A percentile compares a stretch with the other conserved stretches of the same genome.
These are phyloP conservation scores for Pseudogymnoascus destructans DNA, from an alignment of 2,329 filamentous ascomycete species.

Conservation along the genomic window DNA sequence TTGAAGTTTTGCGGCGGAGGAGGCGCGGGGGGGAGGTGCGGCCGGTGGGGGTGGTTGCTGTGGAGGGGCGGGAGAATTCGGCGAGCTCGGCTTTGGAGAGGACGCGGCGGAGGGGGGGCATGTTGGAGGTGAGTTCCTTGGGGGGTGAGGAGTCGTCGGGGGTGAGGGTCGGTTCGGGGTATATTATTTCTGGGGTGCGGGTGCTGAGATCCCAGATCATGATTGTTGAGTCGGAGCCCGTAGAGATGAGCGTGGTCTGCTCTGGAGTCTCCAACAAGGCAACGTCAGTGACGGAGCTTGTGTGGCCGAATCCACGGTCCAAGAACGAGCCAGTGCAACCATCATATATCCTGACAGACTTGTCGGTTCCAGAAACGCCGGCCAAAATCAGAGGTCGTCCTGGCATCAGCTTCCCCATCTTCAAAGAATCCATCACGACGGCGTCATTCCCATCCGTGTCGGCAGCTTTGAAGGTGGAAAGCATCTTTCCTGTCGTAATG, in stretches of 20 bases:
- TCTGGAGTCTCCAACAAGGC: conserved; percentile 49
- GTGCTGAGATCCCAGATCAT: conserved; percentile 51
- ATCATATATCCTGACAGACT: conserved; percentile 86
- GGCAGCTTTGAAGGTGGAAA: conserved; percentile 66
- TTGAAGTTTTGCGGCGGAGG: conserved; percentile 41
- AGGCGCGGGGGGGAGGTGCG: conserved; percentile 43
- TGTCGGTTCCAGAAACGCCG: conserved; percentile 88
- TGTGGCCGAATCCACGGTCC: conserved; percentile 88
- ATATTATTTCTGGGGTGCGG: conserved; percentile 15
- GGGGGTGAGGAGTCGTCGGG: conserved; percentile 28
- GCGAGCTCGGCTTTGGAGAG: conserved; percentile 78
- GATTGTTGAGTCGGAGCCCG: conserved; percentile 67
- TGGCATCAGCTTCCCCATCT: conserved; percentile 44
- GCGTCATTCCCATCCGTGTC: conserved; percentile 72
- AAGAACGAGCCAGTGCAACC: conserved; percentile 62
- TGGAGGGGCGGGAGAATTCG: conserved; percentile 52
- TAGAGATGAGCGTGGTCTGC: conserved; percentile 52
- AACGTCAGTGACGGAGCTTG: conserved; percentile 81
- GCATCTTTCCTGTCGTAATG: conserved; percentile 52
- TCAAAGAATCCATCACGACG: conserved; percentile 69
- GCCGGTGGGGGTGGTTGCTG: conserved; percentile 28
- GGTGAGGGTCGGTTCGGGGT: conserved; percentile 11
- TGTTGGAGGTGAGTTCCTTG: conserved; percentile 40
- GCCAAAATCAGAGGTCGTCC: conserved; percentile 53
- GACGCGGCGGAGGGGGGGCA: conserved; percentile 69